Evolutionary conservation across 768 basidiomycete species (phyloP), one percentile per base, ranked within the genome.

Genomic region (Amanita exitialis): DNA sequence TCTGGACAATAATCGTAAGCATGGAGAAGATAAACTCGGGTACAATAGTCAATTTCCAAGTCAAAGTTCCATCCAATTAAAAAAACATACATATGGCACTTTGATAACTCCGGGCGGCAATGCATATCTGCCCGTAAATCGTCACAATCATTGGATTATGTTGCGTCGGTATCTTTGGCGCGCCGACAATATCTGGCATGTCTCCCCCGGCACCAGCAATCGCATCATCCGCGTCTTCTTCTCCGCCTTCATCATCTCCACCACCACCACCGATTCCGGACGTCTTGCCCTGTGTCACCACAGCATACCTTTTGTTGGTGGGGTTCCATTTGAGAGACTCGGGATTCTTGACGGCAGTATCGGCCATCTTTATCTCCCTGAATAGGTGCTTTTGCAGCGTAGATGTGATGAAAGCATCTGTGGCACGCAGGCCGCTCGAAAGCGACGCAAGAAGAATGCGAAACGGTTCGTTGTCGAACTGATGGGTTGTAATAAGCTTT

Each of bases 401-500:
- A 0, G 82, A 77, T 1, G 79, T 79, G 56, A 88, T 83, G 66
- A 92, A 89, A 0, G 84, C 76, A 54, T 90, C 86, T 0, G 84
- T 81, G 3, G 85, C 73, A 23, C 73, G 74, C 3, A 85, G 57
- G 0, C 90, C 90, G 52, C 83, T 82, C 0, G 83, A 80, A 3
- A 96, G 74, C 0, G 78, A 77, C 0, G 86, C 84, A 3, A 85
- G 61, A 18, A 95, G 74, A 44, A 97, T 75, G 5, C 90, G 82
- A 10, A 87, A 67, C 0, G 91, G 85, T 37, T 94, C 90, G 48
- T 91, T 87, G 60, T 92, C 85, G 70, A 89, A 92, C 60, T 95
- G 91, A 59, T 91, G 73, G 0, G 69, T 66, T 28, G 77, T 81
- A 51, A 88, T 80, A 28, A 97, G 67, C 55, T 86, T 86, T 21